phyloP scores from a whole-genome alignment of 768 basidiomycete species.

The Neoboletus brunneissimus region DNA sequence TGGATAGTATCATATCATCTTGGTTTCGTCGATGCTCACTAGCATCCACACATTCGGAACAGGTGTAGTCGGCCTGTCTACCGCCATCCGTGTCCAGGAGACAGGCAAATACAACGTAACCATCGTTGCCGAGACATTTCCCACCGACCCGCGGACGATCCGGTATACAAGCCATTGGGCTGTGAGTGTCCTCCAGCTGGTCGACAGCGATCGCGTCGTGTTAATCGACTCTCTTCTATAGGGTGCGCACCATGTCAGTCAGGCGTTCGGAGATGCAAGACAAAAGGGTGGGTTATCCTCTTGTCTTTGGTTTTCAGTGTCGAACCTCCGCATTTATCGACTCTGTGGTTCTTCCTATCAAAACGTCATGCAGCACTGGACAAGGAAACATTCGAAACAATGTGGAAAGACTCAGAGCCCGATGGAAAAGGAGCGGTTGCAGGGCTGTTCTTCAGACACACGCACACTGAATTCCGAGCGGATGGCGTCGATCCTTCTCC shows the following conservation, averaged over 20 bases:
- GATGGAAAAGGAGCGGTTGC: conserved; percentile 46
- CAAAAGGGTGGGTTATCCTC: conserved; percentile 48
- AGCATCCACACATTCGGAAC: not conserved
- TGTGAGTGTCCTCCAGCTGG: conserved; percentile 39
- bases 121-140: conserved; percentile 68
- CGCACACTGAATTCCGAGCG: conserved; percentile 59
- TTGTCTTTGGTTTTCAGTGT: not conserved
- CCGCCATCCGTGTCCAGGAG: conserved; percentile 69
- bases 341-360: not conserved
- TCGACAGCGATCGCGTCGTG: not conserved
- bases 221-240: conserved; percentile 25
- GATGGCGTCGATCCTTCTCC: conserved; percentile 32
- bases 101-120: conserved; percentile 59
- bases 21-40: not conserved
- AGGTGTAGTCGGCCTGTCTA: conserved; percentile 80
- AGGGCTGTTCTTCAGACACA: conserved; percentile 60
- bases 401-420: conserved; percentile 71
- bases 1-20: not conserved
- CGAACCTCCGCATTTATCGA: not conserved
- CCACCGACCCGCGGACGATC: conserved; percentile 70
- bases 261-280: conserved; percentile 46
- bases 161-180: conserved; percentile 83
- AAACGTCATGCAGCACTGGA: conserved; percentile 51
- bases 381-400: conserved; percentile 65
- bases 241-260: conserved; percentile 80